Percentiles rank a stretch among this genome's conserved stretches.
phyloP scores from a whole-genome alignment of 192 early-diverging fungal species.

The Phlyctochytrium bullatum region DNA sequence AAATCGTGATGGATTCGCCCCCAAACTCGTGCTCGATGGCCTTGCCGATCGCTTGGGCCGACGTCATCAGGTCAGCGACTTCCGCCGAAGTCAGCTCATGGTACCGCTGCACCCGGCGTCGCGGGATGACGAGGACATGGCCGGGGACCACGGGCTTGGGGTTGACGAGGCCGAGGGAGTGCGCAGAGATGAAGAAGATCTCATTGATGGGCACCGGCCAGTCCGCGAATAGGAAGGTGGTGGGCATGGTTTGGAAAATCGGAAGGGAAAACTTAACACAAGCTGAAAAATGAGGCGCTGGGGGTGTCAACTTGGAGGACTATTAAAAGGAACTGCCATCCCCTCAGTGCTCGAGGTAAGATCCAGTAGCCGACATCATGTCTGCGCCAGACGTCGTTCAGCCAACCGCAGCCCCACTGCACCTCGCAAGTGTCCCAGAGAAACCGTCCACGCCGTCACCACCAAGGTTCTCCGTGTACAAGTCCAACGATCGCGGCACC shows the following conservation, averaged over 20 bases:
- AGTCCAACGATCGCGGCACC: background rate
- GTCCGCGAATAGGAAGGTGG: slow-evolving; percentile 69
- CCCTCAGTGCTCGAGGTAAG: no score
- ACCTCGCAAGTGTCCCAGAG: no score
- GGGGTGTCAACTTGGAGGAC: no score
- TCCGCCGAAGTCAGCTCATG: slow-evolving; percentile 78
- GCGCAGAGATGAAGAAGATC: slow-evolving; percentile 69
- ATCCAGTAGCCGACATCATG: no score
- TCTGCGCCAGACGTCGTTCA: no score
- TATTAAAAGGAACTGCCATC: no score
- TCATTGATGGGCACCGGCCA: slow-evolving; percentile 69
- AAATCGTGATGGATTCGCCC: slow-evolving; percentile 73
- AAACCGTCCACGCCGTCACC: no score
- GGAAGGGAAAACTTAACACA: no score
- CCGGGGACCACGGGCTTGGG: slow-evolving; percentile 73
- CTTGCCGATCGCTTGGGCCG: slow-evolving; percentile 72
- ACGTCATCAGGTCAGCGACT: slow-evolving; percentile 75
- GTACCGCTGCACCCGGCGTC: slow-evolving; percentile 68
- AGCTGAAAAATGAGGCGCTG: no score
- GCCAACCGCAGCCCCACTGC: no score
- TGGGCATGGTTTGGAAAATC: no score
- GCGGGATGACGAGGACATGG: slow-evolving; percentile 77
- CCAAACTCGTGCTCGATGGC: slow-evolving; percentile 72
- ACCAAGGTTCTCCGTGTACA: background rate
- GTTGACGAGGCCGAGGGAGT: slow-evolving; percentile 83